Evolutionary conservation across 2,329 filamentous ascomycete genomes (phyloP), one percentile per base, ranked within the genome.

Genomic region (Sporothrix dimorphospora): DNA sequence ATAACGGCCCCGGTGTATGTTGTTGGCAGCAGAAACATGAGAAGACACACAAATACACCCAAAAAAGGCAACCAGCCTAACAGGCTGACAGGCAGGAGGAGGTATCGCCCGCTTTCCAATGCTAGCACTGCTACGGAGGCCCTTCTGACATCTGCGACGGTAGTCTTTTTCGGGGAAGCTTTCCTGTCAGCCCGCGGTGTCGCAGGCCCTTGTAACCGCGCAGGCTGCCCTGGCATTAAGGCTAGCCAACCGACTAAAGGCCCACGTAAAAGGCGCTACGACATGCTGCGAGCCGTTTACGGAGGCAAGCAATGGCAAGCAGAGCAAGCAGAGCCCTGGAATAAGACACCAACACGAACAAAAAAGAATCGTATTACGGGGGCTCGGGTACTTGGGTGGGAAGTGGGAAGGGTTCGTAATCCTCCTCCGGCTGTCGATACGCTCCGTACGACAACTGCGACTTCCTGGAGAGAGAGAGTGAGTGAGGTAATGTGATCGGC

Each of bases 191-290:
- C 67, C 47, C 38, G 49, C 12, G 9, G n/a, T 34, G 51, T 69
- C 67, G 38, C 67, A 61, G 53, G 53, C 68, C 53, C 68, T 45
- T 61, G 53, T 69, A 16, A 57, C n/a, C 59, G 59, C 59, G 59
- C 21, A 65, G n/a, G 16, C 24, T 59, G 30, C 55, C 30, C 55
- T 61, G 55, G 55, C 34, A 30, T 30, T 55, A 27, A 55, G 21
- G 11, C 51, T 24, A 14, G 9, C 21, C 21, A 55, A 11, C 14
- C 21, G 24, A 30, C 24, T 38, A n/a, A 61, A 61, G 34, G 8
- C 12, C 55, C 55, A 61, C 30, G 19, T 40, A 19, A 61, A 40
- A 61, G 11, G 14, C 34, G 19, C 19, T 40, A 38, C 7, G 40
- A 42, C 4, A 8, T 9, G 11, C 19, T 38, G 34, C n/a, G 55